Percentiles rank a stretch among this genome's conserved stretches.
Conservation (phyloP, 1,284 basidiomycete species). For the Stereum hirsutum region DNA sequence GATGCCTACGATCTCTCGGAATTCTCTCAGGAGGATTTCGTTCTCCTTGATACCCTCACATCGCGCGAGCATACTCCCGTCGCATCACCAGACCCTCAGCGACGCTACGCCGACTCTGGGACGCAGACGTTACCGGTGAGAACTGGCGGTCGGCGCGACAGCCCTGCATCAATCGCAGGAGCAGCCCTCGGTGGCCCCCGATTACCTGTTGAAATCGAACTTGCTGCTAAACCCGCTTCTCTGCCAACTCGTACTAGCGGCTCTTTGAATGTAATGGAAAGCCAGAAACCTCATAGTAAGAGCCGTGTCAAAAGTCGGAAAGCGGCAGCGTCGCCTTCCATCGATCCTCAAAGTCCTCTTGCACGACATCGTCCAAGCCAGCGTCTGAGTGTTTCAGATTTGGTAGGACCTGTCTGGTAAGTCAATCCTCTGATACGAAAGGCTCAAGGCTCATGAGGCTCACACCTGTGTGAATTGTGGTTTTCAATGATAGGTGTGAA, state of each 20-base stretch:
- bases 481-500: constrained; percentile 46
- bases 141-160: background rate
- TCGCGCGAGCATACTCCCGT: background rate
- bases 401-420: constrained; percentile 45
- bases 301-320: background rate
- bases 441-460: background rate
- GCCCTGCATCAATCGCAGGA: background rate
- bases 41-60: constrained; percentile 20
- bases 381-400: constrained; percentile 32
- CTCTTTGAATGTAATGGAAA: background rate
- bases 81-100: too few species aligned
- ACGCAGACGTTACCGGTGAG: too few species aligned
- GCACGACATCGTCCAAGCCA: constrained; percentile 15
- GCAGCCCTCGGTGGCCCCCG: constrained; percentile 8
- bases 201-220: constrained; percentile 9
- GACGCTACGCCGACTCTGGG: too few species aligned
- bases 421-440: background rate
- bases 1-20: constrained; percentile 43
- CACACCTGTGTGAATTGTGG: background rate
- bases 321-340: constrained; percentile 2
- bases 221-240: constrained; percentile 5
- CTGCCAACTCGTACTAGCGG: constrained; percentile 5
- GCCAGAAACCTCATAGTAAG: background rate
- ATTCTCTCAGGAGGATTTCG: constrained; percentile 44
- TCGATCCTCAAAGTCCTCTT: constrained; percentile 13